These are phyloP conservation scores for Neospora caninum DNA, from an alignment of 169 alveolate genomes.

Conservation along the genomic window DNA sequence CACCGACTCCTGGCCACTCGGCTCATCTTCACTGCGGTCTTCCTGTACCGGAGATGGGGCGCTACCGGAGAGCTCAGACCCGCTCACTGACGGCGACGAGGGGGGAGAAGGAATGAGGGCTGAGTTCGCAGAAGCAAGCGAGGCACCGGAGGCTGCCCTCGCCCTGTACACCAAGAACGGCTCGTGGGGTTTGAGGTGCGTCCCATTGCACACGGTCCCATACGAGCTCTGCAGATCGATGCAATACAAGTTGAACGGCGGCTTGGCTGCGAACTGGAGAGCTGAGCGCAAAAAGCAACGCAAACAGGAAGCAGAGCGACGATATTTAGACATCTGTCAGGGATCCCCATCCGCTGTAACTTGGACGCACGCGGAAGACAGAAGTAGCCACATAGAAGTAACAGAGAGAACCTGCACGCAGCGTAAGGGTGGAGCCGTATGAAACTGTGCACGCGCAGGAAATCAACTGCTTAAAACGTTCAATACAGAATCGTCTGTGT, in stretches of 20 bases:
- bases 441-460: too few species aligned
- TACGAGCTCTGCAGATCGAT: slow-evolving; percentile 27
- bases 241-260: slow-evolving; percentile 19
- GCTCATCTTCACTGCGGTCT: background rate
- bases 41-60: background rate
- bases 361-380: too few species aligned
- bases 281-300: background rate
- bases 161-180: slow-evolving; percentile 19
- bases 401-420: too few species aligned
- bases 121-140: background rate
- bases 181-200: background rate
- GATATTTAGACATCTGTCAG: too few species aligned
- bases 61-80: too few species aligned
- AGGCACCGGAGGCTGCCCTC: background rate
- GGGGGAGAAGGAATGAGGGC: slow-evolving; percentile 10
- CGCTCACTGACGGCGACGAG: too few species aligned
- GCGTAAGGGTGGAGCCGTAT: too few species aligned
- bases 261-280: slow-evolving; percentile 25
- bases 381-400: too few species aligned
- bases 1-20: slow-evolving; percentile 10
- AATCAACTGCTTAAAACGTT: too few species aligned
- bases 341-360: too few species aligned
- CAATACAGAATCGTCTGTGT: too few species aligned
- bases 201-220: slow-evolving; percentile 25
- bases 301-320: background rate